Conservation (phyloP, 345 rosid genomes). For the Jatropha curcas region DNA sequence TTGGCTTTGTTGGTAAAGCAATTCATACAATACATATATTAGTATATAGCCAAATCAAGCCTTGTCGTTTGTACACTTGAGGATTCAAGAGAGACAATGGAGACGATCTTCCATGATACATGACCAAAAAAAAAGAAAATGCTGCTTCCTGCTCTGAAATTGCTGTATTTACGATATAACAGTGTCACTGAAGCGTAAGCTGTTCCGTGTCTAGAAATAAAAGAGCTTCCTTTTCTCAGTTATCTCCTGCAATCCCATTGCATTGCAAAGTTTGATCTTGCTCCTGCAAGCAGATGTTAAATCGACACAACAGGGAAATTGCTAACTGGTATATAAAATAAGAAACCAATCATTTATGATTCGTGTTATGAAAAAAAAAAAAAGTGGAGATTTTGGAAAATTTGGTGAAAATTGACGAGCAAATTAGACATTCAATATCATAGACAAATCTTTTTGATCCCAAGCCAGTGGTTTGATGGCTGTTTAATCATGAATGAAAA, state of each 20-base stretch:
- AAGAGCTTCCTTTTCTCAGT: not conserved
- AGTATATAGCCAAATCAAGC: too few relatives aligned
- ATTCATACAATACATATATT: too few relatives aligned
- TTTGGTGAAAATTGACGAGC: not conserved
- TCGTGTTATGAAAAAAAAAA: not conserved
- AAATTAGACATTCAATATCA: not conserved
- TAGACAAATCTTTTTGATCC: not conserved
- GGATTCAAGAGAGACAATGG: too few relatives aligned
- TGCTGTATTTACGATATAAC: too few relatives aligned
- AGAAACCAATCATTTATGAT: not conserved
- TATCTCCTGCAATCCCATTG: not conserved
- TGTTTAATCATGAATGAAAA: not conserved
- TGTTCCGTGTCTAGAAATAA: not conserved
- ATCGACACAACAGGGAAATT: not conserved
- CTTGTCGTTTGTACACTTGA: too few relatives aligned
- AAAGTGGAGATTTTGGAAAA: too few relatives aligned
- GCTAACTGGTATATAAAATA: not conserved
- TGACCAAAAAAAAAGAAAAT: not conserved
- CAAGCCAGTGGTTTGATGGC: not conserved
- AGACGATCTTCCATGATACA: not conserved
- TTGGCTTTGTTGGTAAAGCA: too few relatives aligned
- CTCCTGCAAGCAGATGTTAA: not conserved
- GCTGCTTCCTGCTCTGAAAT: not conserved
- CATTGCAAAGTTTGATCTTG: not conserved
- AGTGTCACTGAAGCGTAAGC: not conserved